Conservation (phyloP, 768 basidiomycete species). For the Mycena filopes region DNA sequence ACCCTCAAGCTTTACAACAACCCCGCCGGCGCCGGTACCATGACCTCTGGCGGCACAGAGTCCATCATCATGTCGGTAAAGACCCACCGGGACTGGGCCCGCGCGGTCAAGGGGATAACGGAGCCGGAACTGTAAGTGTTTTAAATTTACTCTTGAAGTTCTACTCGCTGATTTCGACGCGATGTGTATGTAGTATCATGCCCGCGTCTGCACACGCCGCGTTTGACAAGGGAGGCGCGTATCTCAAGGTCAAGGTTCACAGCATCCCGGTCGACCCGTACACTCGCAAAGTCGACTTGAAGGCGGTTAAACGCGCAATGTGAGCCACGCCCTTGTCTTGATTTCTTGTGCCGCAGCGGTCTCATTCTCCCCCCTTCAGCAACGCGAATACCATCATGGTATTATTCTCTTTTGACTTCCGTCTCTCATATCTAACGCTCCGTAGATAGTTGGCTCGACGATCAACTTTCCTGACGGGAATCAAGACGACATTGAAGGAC, state of each 20-base stretch:
- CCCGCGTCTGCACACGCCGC: constrained; percentile 91
- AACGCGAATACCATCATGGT: constrained; percentile 93
- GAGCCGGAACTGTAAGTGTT: constrained; percentile 88
- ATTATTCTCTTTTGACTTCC: constrained; percentile 17
- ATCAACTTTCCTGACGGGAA: constrained; percentile 89
- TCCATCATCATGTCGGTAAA: constrained; percentile 96
- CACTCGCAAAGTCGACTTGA: constrained; percentile 84
- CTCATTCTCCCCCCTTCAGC: constrained; percentile 48
- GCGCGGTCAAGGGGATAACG: constrained; percentile 84
- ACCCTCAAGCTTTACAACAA: constrained; percentile 87
- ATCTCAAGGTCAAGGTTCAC: constrained; percentile 91
- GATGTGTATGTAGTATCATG: constrained; percentile 71
- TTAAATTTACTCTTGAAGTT: neutral
- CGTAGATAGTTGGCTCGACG: constrained; percentile 84
- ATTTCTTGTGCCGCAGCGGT: neutral
- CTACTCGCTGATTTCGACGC: neutral
- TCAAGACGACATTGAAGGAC: constrained; percentile 85
- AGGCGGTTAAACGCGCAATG: constrained; percentile 87
- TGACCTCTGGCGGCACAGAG: constrained; percentile 96
- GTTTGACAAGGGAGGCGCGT: constrained; percentile 92
- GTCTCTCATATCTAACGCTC: constrained; percentile 13
- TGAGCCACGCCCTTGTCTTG: constrained; percentile 50
- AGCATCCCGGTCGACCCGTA: constrained; percentile 81
- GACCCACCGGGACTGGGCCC: constrained; percentile 94
- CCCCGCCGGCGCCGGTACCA: constrained; percentile 87